Conservation (phyloP, 1,284 basidiomycete genomes). For the Crepidotus sp. region DNA sequence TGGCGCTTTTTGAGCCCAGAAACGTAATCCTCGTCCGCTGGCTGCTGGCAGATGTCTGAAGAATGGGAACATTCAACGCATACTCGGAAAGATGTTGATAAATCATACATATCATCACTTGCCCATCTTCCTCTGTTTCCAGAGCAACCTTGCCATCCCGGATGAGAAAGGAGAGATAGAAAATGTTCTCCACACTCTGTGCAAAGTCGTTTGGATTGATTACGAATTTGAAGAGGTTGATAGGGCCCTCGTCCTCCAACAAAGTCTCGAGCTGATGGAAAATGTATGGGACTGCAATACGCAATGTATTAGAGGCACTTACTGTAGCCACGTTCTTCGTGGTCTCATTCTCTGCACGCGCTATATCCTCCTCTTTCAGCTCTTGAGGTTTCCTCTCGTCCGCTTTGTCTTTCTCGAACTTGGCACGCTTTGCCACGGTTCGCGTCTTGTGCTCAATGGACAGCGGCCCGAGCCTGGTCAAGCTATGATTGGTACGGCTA, state of each 20-base stretch:
- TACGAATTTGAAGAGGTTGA: conserved; percentile 79
- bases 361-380: conserved; percentile 68
- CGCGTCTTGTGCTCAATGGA: conserved; percentile 72
- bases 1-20: conserved; percentile 66
- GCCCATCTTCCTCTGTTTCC: conserved; percentile 53
- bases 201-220: conserved; percentile 83
- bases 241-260: conserved; percentile 36
- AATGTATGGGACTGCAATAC: conserved; percentile 1
- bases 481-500: conserved; percentile 5
- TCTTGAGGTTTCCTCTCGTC: conserved; percentile 65
- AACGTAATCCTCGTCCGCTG: conserved; percentile 54
- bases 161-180: conserved; percentile 87
- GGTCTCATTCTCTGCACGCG: conserved; percentile 72
- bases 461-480: conserved; percentile 64
- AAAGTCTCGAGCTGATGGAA: conserved; percentile 45
- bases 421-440: conserved; percentile 47
- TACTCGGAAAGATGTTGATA: background rate
- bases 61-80: background rate
- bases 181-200: conserved; percentile 90
- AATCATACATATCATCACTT: conserved; percentile 64
- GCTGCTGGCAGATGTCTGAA: conserved; percentile 54
- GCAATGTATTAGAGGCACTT: conserved; percentile 19
- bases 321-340: conserved; percentile 69
- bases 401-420: conserved; percentile 64
- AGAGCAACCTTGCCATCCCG: conserved; percentile 74